A percentile compares a stretch with the other conserved stretches of the same genome.
These are phyloP conservation scores for Hydnomerulius pinastri DNA, from an alignment of 768 basidiomycete genomes.

Conservation along the genomic window DNA sequence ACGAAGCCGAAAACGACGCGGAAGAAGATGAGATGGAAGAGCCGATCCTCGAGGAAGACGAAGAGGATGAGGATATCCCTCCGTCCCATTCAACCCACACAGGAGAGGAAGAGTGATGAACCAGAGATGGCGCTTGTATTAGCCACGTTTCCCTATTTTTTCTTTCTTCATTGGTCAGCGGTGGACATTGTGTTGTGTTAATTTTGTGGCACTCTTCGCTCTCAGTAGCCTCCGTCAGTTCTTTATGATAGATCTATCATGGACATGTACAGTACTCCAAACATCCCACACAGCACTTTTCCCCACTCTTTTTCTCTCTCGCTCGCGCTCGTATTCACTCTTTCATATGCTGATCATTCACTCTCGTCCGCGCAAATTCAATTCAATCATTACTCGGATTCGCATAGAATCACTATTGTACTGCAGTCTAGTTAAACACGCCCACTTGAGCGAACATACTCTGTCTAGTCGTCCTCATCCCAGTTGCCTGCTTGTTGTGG, in stretches of 20 bases:
- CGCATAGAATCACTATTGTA: slow-evolving; percentile 32
- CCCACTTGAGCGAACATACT: slow-evolving; percentile 8
- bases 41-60: slow-evolving; percentile 68
- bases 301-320: slow-evolving; percentile 3
- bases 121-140: slow-evolving; percentile 11
- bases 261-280: slow-evolving; percentile 32
- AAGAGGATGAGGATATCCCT: slow-evolving; percentile 44
- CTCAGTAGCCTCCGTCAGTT: slow-evolving; percentile 1
- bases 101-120: slow-evolving; percentile 23
- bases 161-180: slow-evolving; percentile 9
- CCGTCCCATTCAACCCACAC: slow-evolving; percentile 25
- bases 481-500: slow-evolving; percentile 87
- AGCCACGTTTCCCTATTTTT: slow-evolving; percentile 7
- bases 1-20: slow-evolving; percentile 49
- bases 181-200: slow-evolving; percentile 30
- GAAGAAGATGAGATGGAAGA: slow-evolving; percentile 69
- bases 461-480: slow-evolving; percentile 64
- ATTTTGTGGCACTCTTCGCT: slow-evolving; percentile 7
- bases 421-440: slow-evolving; percentile 18
- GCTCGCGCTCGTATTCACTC: slow-evolving; percentile 5
- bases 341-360: slow-evolving; percentile 10
- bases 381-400: slow-evolving; percentile 19
- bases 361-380: background rate
- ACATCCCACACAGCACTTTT: slow-evolving; percentile 1
- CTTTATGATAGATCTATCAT: slow-evolving; percentile 31